Conservation (phyloP, 2,329 filamentous ascomycete genomes). For the Penicillium corylophilum region DNA sequence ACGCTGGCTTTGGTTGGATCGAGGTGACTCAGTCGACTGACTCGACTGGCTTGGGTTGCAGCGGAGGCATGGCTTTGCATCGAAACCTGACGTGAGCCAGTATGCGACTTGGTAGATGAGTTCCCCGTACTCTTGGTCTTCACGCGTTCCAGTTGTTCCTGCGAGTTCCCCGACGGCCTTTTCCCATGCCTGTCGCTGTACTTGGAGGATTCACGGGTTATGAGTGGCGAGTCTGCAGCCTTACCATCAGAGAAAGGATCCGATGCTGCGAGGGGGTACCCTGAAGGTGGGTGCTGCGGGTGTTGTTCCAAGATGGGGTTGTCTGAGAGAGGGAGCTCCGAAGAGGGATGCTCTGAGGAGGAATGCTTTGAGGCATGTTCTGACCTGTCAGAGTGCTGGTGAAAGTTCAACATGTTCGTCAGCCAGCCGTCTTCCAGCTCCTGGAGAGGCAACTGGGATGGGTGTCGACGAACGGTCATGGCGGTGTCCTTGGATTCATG, state of each 20-base stretch:
- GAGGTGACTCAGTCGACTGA: slow-evolving; percentile 20
- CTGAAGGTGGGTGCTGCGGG: neutral
- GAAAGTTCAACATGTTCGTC: slow-evolving; percentile 6
- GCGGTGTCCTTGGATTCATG: slow-evolving; percentile 33
- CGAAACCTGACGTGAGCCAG: slow-evolving; percentile 18
- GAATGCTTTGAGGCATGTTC: neutral
- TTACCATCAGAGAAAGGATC: slow-evolving; percentile 24
- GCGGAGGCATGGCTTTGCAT: slow-evolving; percentile 1
- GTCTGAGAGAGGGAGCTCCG: no score
- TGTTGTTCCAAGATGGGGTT: no score
- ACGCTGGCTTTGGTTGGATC: slow-evolving; percentile 26
- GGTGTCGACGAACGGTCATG: slow-evolving; percentile 33
- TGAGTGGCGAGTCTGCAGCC: slow-evolving; percentile 1
- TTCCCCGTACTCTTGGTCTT: neutral
- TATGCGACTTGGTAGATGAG: slow-evolving; percentile 10
- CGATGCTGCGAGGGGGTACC: slow-evolving; percentile 7
- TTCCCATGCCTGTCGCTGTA: slow-evolving; percentile 5
- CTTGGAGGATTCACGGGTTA: neutral
- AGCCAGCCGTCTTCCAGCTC: slow-evolving; percentile 8
- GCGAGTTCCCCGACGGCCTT: neutral
- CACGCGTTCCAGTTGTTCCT: neutral
- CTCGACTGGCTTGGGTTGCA: slow-evolving; percentile 7
- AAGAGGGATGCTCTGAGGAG: no score
- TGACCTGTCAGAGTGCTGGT: neutral
- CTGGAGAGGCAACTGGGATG: slow-evolving; percentile 30